These are phyloP conservation scores for Fusarium verticillioides DNA, from an alignment of 2,329 filamentous ascomycete species.

Conservation along the genomic window DNA sequence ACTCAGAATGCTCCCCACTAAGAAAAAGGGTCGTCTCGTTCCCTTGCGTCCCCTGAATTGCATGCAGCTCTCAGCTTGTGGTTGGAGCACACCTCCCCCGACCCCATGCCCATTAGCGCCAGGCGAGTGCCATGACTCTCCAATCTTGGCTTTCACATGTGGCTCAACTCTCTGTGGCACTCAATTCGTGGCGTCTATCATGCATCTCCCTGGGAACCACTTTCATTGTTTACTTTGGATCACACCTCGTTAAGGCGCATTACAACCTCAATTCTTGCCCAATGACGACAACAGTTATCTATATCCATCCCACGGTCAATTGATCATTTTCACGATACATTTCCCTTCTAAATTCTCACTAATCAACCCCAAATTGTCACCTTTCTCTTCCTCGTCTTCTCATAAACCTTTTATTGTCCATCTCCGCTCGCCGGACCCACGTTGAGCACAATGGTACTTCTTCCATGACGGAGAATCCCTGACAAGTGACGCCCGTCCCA, in stretches of 20 bases:
- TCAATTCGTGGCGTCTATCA: conserved; percentile 18
- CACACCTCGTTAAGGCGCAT: conserved; percentile 17
- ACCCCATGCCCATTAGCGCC: conserved; percentile 32
- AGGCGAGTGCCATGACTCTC: conserved; percentile 38
- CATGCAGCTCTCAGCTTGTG: conserved; percentile 21
- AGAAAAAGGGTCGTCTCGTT: conserved; percentile 25
- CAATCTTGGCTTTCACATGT: conserved; percentile 26
- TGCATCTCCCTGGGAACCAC: conserved; percentile 42
- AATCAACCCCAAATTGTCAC: conserved; percentile 6
- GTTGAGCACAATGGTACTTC: conserved; percentile 49
- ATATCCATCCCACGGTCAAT: conserved; percentile 16
- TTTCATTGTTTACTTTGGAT: conserved; percentile 43
- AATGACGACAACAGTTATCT: conserved; percentile 31
- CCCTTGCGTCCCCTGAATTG: conserved; percentile 33
- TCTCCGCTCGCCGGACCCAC: conserved; percentile 43
- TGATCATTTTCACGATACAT: conserved; percentile 1
- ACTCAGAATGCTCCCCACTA: conserved; percentile 22
- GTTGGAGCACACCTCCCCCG: conserved; percentile 7
- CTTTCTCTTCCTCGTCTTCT: conserved; percentile 11
- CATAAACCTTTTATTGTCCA: conserved; percentile 33
- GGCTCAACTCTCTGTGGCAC: conserved; percentile 13
- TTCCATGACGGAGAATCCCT: conserved; percentile 41
- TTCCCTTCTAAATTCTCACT: not conserved
- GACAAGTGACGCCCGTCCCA: conserved; percentile 38
- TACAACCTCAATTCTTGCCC: conserved; percentile 31